Conservation (phyloP, 2,329 filamentous ascomycete species). For the Pyrenophora tritici-repentis region DNA sequence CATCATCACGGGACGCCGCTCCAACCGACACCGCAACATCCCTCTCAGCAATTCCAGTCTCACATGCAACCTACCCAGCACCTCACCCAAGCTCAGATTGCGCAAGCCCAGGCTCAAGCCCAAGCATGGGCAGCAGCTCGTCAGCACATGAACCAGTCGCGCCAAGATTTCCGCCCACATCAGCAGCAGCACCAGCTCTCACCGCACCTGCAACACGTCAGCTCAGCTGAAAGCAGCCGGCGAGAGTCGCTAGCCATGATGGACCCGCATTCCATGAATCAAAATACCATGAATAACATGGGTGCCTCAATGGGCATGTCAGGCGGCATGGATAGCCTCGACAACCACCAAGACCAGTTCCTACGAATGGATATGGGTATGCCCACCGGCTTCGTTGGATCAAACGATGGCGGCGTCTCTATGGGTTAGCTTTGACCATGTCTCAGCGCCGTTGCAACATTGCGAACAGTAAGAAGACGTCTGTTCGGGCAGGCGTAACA, state of each 20-base stretch:
- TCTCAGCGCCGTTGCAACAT: slow-evolving; percentile 1
- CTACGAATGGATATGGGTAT: slow-evolving; percentile 42
- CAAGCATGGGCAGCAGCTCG: slow-evolving; percentile 42
- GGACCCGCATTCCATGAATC: slow-evolving; percentile 34
- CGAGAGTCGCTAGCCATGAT: slow-evolving; percentile 38
- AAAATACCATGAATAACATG: slow-evolving; percentile 17
- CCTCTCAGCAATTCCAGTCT: slow-evolving; percentile 28
- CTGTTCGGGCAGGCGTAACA: slow-evolving; percentile 11
- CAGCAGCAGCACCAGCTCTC: slow-evolving; percentile 39
- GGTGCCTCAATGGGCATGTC: slow-evolving; percentile 27
- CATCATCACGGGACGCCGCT: slow-evolving; percentile 31
- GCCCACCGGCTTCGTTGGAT: slow-evolving; percentile 34
- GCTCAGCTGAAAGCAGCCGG: slow-evolving; percentile 39
- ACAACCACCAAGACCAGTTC: slow-evolving; percentile 40
- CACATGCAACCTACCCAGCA: slow-evolving; percentile 38
- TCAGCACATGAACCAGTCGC: slow-evolving; percentile 46
- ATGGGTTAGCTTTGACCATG: slow-evolving; percentile 16
- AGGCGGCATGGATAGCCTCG: slow-evolving; percentile 42
- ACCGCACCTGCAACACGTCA: slow-evolving; percentile 34
- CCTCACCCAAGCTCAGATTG: slow-evolving; percentile 36
- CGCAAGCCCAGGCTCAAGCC: slow-evolving; percentile 31
- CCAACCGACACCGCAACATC: slow-evolving; percentile 40
- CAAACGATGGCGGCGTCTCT: slow-evolving; percentile 26
- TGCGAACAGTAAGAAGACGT: slow-evolving; percentile 5
- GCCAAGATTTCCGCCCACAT: slow-evolving; percentile 38